Conservation (phyloP, 1,139 yeast genomes). For the Sugiyamaella grinbergsii region DNA sequence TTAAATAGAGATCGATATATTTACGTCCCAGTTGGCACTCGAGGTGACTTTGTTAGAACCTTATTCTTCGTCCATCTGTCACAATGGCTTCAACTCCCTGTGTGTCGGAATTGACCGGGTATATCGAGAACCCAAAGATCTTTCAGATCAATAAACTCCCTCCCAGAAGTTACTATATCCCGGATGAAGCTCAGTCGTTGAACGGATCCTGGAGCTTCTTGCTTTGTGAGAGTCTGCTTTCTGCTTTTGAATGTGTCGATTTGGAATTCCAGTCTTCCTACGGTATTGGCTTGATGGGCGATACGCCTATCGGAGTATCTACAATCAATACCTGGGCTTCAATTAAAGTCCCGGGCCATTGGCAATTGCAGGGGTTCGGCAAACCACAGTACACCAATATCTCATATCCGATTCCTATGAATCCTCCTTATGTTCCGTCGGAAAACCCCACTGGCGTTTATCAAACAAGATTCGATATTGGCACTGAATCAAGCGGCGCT, state of each 20-base stretch:
- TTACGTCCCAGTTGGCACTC: too few species aligned
- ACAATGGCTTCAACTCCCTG: slow-evolving; percentile 6
- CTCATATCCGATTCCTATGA: slow-evolving; percentile 42
- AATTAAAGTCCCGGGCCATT: slow-evolving; percentile 45
- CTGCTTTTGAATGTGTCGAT: slow-evolving; percentile 35
- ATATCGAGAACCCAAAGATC: slow-evolving; percentile 41
- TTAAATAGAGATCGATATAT: not conserved
- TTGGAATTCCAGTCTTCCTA: slow-evolving; percentile 4
- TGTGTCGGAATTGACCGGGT: slow-evolving; percentile 11
- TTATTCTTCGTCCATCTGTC: not conserved
- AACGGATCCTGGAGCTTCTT: slow-evolving; percentile 44
- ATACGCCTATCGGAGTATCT: not conserved
- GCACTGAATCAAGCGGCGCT: slow-evolving; percentile 15
- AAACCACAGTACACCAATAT: slow-evolving; percentile 44
- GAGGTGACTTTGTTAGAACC: not conserved
- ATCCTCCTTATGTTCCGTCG: slow-evolving; percentile 44
- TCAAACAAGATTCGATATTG: slow-evolving; percentile 33
- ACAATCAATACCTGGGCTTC: slow-evolving; percentile 22
- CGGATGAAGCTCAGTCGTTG: slow-evolving; percentile 30
- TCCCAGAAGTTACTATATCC: slow-evolving; percentile 37
- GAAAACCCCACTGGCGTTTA: slow-evolving; percentile 45
- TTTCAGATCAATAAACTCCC: slow-evolving; percentile 32
- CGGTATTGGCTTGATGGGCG: slow-evolving; percentile 4
- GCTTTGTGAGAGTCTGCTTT: slow-evolving; percentile 32
- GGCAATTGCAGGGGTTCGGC: slow-evolving; percentile 46